Conservation (phyloP, 2,329 filamentous ascomycete species). For the Penicillium fuscoglaucum region DNA sequence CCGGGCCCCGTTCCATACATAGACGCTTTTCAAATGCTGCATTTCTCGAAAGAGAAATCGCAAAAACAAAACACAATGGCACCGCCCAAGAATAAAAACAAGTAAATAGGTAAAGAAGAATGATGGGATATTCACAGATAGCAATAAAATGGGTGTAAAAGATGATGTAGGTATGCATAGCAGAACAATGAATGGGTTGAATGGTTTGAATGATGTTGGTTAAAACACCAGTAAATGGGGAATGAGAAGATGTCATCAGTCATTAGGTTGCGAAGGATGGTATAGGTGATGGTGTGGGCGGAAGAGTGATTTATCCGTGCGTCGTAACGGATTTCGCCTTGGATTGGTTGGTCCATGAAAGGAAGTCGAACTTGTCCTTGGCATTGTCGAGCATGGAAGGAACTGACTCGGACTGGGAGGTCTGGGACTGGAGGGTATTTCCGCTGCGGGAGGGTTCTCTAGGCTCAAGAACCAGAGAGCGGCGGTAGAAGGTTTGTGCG, state of each 20-base stretch:
- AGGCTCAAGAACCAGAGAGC: conserved; percentile 81
- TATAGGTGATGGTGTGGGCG: background rate
- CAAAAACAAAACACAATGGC: conserved; percentile 16
- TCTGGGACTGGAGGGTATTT: conserved; percentile 22
- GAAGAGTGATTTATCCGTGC: conserved; percentile 29
- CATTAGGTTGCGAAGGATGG: conserved; percentile 12
- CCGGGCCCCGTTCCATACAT: conserved; percentile 18
- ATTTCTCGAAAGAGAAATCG: conserved; percentile 8
- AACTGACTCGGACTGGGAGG: conserved; percentile 29
- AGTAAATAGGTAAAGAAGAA: conserved; percentile 5
- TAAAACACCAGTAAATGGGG: conserved; percentile 12
- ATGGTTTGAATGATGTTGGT: conserved; percentile 4
- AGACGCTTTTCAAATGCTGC: conserved; percentile 26
- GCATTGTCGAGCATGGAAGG: conserved; percentile 40
- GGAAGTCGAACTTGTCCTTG: conserved; percentile 56
- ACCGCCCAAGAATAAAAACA: conserved; percentile 18
- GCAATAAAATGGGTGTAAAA: conserved; percentile 2
- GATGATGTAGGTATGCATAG: conserved; percentile 20
- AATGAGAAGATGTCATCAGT: conserved; percentile 25
- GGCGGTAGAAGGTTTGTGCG: conserved; percentile 72
- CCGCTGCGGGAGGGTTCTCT: conserved; percentile 34
- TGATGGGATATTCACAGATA: conserved; percentile 26
- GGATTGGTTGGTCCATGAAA: conserved; percentile 51
- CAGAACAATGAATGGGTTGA: conserved; percentile 1
- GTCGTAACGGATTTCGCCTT: conserved; percentile 43